Conservation (phyloP, 169 alveolate genomes). For the Plasmodium adleri region DNA sequence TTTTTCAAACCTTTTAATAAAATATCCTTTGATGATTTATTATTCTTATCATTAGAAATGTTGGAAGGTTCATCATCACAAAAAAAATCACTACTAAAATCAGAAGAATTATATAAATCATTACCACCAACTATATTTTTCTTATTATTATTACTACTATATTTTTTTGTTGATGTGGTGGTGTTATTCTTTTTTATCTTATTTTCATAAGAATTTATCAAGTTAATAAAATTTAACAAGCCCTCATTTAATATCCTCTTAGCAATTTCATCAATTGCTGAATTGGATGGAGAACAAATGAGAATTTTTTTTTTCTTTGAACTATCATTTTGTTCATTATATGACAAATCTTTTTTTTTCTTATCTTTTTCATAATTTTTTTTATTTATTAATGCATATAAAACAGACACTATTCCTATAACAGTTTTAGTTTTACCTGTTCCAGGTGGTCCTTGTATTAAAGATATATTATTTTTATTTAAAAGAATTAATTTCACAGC, state of each 20-base stretch:
- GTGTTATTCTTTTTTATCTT: not conserved
- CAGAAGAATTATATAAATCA: no score
- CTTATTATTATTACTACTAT: not conserved
- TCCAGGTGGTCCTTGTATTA: slow-evolving; percentile 99
- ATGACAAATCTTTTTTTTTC: slow-evolving; percentile 39
- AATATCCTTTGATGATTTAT: no score
- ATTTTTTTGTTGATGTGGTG: not conserved
- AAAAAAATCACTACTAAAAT: not conserved
- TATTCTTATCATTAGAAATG: no score
- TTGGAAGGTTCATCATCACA: no score
- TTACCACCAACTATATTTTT: not conserved
- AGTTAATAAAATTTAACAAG: slow-evolving; percentile 31
- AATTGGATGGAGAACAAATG: slow-evolving; percentile 99
- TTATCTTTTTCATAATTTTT: slow-evolving; percentile 10
- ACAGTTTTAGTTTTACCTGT: slow-evolving; percentile 98
- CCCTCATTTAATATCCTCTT: slow-evolving; percentile 84
- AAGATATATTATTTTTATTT: slow-evolving; percentile 79
- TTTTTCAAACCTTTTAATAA: no score
- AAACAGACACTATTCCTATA: slow-evolving; percentile 89
- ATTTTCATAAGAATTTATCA: slow-evolving; percentile 2
- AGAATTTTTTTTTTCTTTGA: slow-evolving; percentile 85
- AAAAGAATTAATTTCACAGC: slow-evolving; percentile 70
- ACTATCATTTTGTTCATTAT: slow-evolving; percentile 29
- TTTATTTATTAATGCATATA: slow-evolving; percentile 27
- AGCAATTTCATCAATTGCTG: slow-evolving; percentile 98